These are phyloP conservation scores for Oxyria digyna DNA, from an alignment of 148 eudicot species.

Conservation along the genomic window DNA sequence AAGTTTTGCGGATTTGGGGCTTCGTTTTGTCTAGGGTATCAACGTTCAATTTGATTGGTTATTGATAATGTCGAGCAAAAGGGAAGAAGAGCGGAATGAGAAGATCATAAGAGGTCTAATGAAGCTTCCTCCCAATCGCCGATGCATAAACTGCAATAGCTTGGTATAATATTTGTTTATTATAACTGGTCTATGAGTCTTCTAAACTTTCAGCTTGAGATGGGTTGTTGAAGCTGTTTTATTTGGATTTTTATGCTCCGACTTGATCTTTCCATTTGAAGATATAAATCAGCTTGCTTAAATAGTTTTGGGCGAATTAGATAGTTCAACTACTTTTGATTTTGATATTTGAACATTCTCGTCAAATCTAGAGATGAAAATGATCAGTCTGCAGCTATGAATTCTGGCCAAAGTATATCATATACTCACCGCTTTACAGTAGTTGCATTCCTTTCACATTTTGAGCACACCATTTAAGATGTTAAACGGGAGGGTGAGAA, in stretches of 20 bases:
- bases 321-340: neutral
- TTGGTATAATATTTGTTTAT: slow-evolving; percentile 32
- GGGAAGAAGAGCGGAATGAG: slow-evolving; percentile 74
- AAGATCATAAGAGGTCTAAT: slow-evolving; percentile 84
- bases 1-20: neutral
- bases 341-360: neutral
- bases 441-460: neutral
- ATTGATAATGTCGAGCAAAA: slow-evolving; percentile 26
- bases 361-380: neutral
- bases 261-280: neutral
- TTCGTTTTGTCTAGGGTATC: neutral
- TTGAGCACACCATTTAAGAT: neutral
- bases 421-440: neutral
- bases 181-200: neutral
- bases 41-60: neutral
- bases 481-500: neutral
- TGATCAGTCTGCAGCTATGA: neutral
- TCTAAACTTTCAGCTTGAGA: neutral
- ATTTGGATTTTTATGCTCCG: neutral
- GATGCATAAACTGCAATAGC: slow-evolving; percentile 85
- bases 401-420: neutral
- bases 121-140: slow-evolving; percentile 91
- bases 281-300: neutral
- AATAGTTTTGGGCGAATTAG: neutral
- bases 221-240: neutral